Evolutionary conservation across 257 asterid genomes (phyloP), one percentile per base, ranked within the genome.

Genomic region (Solanum microdontum): DNA sequence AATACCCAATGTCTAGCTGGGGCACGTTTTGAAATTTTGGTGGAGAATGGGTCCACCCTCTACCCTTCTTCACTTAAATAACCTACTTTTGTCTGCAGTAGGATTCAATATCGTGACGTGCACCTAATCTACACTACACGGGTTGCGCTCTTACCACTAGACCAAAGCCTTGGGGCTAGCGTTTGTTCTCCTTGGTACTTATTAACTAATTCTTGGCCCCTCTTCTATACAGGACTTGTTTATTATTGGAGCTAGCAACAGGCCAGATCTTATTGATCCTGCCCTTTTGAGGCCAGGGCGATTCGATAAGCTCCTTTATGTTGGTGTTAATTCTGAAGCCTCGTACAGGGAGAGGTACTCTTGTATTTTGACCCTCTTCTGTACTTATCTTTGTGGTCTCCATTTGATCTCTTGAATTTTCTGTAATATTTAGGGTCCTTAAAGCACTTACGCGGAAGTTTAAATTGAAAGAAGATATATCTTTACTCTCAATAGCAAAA

Each of bases 221-320:
- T 82, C 32, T 79, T 34, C 39, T 28, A 17, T 89, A 75, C 79
- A 97, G 99, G 99, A 97, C 92, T 91, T 97, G 93, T 97, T 97
- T 87, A 95, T 97, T 69, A 97, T 97, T 74, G 99, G 99, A 88
- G 99, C 99, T 87, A 97, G 98, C 90, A 97, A 97, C 90, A 93
- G 99, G 89, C 99, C 99, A 11, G 99, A 97, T 91, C 99, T 97
- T 82, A 97, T 95, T 70, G 99, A 97, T 91, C 89, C 98, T 11
- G 99, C 99, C 30, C 98, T 97, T 89, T 88, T 97, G 90, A 92
- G 99, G 92, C 99, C 99, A 58, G 99, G 99, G 80, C 94, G 99
- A 90, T 97, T 97, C 26, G 99, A 97, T 91, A 97, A 97, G 94
- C 99, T 97, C 91, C 98, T 97, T 74, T 97, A 97, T 62, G 99